Base-by-base conservation (phyloP, 345 rosid species). In the Melaleuca quinquenervia region DNA sequence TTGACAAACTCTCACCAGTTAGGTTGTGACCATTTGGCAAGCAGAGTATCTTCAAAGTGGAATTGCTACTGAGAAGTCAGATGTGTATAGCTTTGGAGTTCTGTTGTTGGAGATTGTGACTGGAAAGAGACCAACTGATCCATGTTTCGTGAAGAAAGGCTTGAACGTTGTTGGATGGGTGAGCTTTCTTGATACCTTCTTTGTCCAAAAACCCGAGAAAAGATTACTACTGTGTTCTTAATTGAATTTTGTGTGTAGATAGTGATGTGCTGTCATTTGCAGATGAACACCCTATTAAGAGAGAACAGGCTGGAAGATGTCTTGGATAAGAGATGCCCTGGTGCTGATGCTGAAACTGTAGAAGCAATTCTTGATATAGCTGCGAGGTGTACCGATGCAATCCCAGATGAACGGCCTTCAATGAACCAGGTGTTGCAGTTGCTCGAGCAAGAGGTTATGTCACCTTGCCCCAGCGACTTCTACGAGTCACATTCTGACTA, bases 131-230 rank as follows among this genome's bases (percentile, higher is more conserved):
- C 99, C 99, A 7, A 96, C 98, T 27, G 98, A 97, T 90, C 93
- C 96, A 10, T 82, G 91, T 21, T 95, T 97, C 76, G 96, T 94
- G 32, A 92, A 93, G 88, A 91, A 92, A 89, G 99, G 98, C 85
- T 91, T 96, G 88, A 97, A 97, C 51, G 98, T 96, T 0, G 97
- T 97, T 64, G 99, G 99, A 62, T 97, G 99, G 99, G 99, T 97
- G 92, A 89, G 90, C 85, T 48, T 86, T 85, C 85, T 29, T 12
- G 21, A 85, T 83, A 44, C 85, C 84, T 84, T 41, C 20, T 22
- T 54, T 44, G 44, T 53, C 64, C 84, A 51, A 50, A 51, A n/a
- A 12, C 50, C 24, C 1, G 26, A 36, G n/a, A 41, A 84, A 49
- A 54, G 41, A 60, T 5, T 36, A 70, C 80, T 36, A 36, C 78